phyloP scores from a whole-genome alignment of 2,329 filamentous ascomycete species.

The Ophioceras dolichostomum region DNA sequence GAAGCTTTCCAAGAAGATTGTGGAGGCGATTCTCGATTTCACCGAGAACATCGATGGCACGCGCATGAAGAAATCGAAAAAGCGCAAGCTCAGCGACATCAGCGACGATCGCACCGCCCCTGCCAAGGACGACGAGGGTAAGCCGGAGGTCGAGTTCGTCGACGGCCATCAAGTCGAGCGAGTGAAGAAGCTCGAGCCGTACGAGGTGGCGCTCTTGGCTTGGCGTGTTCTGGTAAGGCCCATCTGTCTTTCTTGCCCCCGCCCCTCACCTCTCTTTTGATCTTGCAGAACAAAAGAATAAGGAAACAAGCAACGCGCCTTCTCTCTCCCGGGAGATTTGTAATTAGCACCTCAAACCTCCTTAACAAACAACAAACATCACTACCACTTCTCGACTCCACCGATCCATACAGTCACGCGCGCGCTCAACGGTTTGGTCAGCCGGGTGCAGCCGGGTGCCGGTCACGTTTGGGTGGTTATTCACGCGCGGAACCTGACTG shows the following conservation, averaged over 20 bases:
- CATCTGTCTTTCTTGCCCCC: not conserved
- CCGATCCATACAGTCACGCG: too few species aligned
- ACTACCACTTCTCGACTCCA: too few species aligned
- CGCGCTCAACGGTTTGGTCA: too few species aligned
- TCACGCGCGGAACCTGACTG: not conserved
- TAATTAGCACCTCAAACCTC: too few species aligned
- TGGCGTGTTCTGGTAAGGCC: conserved; percentile 8
- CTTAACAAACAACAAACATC: too few species aligned
- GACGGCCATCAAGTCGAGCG: conserved; percentile 9
- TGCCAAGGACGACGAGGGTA: not conserved
- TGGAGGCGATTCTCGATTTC: conserved; percentile 13
- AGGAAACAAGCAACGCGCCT: too few species aligned
- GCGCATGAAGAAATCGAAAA: conserved; percentile 2
- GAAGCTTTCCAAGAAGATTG: conserved; percentile 14
- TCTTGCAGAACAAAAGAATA: too few species aligned
- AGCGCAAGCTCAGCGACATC: not conserved
- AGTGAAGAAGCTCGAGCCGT: conserved; percentile 8
- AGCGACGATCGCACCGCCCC: too few species aligned
- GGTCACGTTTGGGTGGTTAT: too few species aligned
- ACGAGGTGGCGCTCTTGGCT: conserved; percentile 10
- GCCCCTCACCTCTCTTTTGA: not conserved
- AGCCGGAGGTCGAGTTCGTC: not conserved
- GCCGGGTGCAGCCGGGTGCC: too few species aligned
- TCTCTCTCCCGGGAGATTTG: too few species aligned
- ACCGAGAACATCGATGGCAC: conserved; percentile 6